These are phyloP conservation scores for Pisolithus orientalis DNA, from an alignment of 768 basidiomycete species.

Conservation along the genomic window DNA sequence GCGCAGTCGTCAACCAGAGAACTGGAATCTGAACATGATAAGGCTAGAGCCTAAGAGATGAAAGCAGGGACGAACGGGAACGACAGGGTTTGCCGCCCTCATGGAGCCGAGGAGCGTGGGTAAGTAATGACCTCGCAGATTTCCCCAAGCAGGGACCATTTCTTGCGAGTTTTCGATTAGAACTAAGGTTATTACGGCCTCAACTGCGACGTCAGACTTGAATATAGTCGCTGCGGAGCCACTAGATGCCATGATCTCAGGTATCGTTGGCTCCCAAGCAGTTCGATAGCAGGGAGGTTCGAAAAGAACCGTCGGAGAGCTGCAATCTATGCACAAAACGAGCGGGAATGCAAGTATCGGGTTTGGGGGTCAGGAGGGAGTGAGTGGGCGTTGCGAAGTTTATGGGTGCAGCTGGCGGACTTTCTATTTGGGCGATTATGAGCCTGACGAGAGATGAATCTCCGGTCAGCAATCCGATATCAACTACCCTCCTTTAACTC, in stretches of 20 bases:
- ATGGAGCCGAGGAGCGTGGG: slow-evolving; percentile 37
- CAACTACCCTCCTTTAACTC: background rate
- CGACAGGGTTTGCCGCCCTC: slow-evolving; percentile 30
- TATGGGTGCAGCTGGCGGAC: slow-evolving; percentile 10
- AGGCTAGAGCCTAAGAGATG: background rate
- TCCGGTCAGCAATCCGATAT: slow-evolving; percentile 1
- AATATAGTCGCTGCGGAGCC: slow-evolving; percentile 14
- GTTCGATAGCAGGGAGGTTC: background rate
- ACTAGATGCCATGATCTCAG: slow-evolving; percentile 8
- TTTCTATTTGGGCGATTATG: slow-evolving; percentile 10
- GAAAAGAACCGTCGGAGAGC: background rate
- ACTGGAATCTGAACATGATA: slow-evolving; percentile 25
- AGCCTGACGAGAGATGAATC: slow-evolving; percentile 3
- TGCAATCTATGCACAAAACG: slow-evolving; percentile 1
- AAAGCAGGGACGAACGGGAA: slow-evolving; percentile 32
- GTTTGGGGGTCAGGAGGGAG: background rate
- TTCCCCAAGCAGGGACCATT: slow-evolving; percentile 40
- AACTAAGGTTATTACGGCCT: slow-evolving; percentile 33
- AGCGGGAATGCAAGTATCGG: slow-evolving; percentile 6
- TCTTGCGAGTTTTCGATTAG: slow-evolving; percentile 51
- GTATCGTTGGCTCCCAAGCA: slow-evolving; percentile 13
- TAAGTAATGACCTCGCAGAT: slow-evolving; percentile 44
- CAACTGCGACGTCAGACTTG: slow-evolving; percentile 9
- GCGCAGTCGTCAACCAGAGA: slow-evolving; percentile 42
- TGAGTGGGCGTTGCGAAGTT: slow-evolving; percentile 8